phyloP scores from a whole-genome alignment of 139 green algal genomes.

The Coccomyxa sp. region DNA sequence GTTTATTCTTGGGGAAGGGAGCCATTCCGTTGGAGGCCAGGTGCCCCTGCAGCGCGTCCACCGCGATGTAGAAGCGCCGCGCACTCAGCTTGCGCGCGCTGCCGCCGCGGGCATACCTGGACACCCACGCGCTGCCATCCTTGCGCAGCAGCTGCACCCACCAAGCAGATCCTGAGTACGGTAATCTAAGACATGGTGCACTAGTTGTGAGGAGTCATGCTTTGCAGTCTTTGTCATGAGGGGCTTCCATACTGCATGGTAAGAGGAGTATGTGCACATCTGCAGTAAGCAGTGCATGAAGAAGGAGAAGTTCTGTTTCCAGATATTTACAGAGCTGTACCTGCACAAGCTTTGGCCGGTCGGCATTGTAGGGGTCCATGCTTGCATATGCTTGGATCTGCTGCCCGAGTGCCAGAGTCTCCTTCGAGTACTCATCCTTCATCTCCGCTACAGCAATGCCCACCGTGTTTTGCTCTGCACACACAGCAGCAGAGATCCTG shows the following conservation, averaged over 20 bases:
- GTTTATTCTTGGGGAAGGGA: slow-evolving; percentile 37
- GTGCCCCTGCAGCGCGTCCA: slow-evolving; percentile 49
- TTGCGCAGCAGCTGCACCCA: slow-evolving; percentile 33
- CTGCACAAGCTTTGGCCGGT: slow-evolving; percentile 17
- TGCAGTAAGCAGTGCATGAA: no score
- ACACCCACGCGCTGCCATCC: slow-evolving; percentile 38
- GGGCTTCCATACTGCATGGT: no score
- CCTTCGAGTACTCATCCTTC: slow-evolving; percentile 17
- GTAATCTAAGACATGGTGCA: background rate
- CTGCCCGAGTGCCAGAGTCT: slow-evolving; percentile 2
- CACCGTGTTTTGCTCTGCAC: background rate
- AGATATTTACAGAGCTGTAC: background rate
- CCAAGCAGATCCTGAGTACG: background rate
- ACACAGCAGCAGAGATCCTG: no score
- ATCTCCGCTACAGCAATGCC: slow-evolving; percentile 25
- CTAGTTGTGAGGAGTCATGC: no score
- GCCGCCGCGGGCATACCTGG: slow-evolving; percentile 53
- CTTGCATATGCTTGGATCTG: slow-evolving; percentile 14
- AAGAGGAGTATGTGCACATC: no score
- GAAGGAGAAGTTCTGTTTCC: no score
- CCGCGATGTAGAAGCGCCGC: slow-evolving; percentile 48
- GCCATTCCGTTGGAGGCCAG: slow-evolving; percentile 36
- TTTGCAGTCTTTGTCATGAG: no score
- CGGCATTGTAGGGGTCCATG: slow-evolving; percentile 15
- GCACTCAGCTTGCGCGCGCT: slow-evolving; percentile 38